Evolutionary conservation across 768 basidiomycete genomes (phyloP), one percentile per base, ranked within the genome.

Genomic region (Rhizopogon roseolus): DNA sequence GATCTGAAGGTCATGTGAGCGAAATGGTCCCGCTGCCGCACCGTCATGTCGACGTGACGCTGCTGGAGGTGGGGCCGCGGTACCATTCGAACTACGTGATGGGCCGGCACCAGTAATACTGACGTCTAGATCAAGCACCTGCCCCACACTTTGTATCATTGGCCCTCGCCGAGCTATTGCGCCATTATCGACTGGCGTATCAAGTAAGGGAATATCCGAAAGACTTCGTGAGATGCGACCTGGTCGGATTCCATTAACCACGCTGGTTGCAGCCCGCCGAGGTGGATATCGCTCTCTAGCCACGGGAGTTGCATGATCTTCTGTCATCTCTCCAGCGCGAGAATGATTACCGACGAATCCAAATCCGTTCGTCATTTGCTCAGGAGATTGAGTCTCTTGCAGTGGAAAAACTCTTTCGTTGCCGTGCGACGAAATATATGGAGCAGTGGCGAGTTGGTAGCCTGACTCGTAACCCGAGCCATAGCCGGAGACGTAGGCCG

Each of bases 401-500:
- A 69, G 62, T 48, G 69, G 69, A 50, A 70, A 70, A 3, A 32
- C 16, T 42, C 61, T 63, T 49, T 65, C 58, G 3, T 65, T 61
- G 25, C 54, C 53, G 19, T 62, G 16, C 59, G 68, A 61, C 1
- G 68, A 52, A 5, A 51, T 50, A 38, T 60, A 62, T 1, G 64
- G 55, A 14, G 59, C 65, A 41, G 50, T 64, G 28, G 50, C 45
- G 2, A 68, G 52, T 7, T 61, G 61, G 22, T 69, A 55, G 3
- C 67, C 67, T 0, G 67, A 63, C 16, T 56, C 64, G 36, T 72
- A 73, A n/a, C 73, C 73, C 9, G 56, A 59, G 16, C 66, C 69
- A 36, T 67, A 74, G 14, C 73, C 73, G 29, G 61, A 62, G 22
- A 68, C 27, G 50, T 74, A 74, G 4, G 73, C 73, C 11, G 63